Conservation (phyloP, 305 asterid genomes). For the Striga hermonthica region DNA sequence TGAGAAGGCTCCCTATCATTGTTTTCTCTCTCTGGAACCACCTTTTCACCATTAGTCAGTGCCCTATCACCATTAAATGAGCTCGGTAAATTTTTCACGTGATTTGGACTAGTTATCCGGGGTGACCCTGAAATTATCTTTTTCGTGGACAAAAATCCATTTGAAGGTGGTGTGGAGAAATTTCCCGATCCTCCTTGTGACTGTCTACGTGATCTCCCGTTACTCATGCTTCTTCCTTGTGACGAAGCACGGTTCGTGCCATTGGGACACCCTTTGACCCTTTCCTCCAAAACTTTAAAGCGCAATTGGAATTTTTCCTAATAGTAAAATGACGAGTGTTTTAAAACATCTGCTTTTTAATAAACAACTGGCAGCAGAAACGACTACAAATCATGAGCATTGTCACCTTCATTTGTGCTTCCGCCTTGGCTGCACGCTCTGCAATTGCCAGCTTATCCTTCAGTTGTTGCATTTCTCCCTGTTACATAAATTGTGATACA, state of each 20-base stretch:
- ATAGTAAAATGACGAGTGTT: slow-evolving; percentile 27
- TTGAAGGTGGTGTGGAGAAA: slow-evolving; percentile 45
- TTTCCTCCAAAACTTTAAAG: slow-evolving; percentile 87
- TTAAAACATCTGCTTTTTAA: slow-evolving; percentile 20
- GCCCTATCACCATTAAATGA: slow-evolving; percentile 43
- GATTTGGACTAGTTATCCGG: slow-evolving; percentile 38
- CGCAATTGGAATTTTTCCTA: slow-evolving; percentile 83
- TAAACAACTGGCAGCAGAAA: slow-evolving; percentile 20
- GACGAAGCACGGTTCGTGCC: slow-evolving; percentile 38
- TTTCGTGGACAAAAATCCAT: slow-evolving; percentile 47
- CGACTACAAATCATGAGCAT: slow-evolving; percentile 22
- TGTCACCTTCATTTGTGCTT: slow-evolving; percentile 83
- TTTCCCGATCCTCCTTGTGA: slow-evolving; percentile 64
- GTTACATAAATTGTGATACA: slow-evolving; percentile 22
- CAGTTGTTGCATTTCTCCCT: slow-evolving; percentile 93
- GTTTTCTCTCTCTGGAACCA: slow-evolving; percentile 16
- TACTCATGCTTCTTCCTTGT: slow-evolving; percentile 48
- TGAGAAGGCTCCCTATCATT: slow-evolving; percentile 27
- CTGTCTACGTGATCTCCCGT: slow-evolving; percentile 48
- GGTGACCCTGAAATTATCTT: slow-evolving; percentile 39
- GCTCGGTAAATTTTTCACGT: slow-evolving; percentile 41
- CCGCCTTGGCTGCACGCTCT: slow-evolving; percentile 91
- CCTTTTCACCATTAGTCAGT: slow-evolving; percentile 20
- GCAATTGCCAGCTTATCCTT: slow-evolving; percentile 74
- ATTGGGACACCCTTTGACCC: slow-evolving; percentile 51